Percentiles rank a stretch among this genome's conserved stretches.
phyloP scores from a whole-genome alignment of 805 yeast genomes.

The Nakazawaea ernobii region DNA sequence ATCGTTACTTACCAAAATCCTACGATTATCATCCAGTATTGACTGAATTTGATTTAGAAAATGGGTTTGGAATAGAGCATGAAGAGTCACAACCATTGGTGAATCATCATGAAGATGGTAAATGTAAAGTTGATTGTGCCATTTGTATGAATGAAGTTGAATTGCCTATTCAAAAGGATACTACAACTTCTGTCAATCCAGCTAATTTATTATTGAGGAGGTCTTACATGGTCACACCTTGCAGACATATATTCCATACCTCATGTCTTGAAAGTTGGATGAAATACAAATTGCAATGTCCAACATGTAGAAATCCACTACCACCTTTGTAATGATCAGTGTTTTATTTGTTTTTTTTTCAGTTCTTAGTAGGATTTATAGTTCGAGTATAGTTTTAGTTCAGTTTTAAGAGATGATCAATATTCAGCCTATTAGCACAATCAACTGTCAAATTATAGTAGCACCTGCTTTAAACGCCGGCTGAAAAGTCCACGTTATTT shows the following conservation, averaged over 20 bases:
- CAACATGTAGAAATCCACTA: slow-evolving; percentile 79
- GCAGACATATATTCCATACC: slow-evolving; percentile 84
- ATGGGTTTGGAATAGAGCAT: slow-evolving; percentile 52
- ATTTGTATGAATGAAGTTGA: slow-evolving; percentile 84
- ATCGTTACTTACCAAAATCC: slow-evolving; percentile 67
- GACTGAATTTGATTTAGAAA: slow-evolving; percentile 53
- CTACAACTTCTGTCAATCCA: slow-evolving; percentile 13
- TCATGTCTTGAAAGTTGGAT: slow-evolving; percentile 91
- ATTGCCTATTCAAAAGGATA: slow-evolving; percentile 36
- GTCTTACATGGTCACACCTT: slow-evolving; percentile 81
- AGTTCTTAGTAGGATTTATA: too few relatives aligned
- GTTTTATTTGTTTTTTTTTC: too few relatives aligned
- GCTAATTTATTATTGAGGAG: slow-evolving; percentile 27
- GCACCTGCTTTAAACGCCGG: too few relatives aligned
- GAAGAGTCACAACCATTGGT: slow-evolving; percentile 21
- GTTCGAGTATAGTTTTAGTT: too few relatives aligned
- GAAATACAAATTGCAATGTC: slow-evolving; percentile 89
- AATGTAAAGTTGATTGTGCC: slow-evolving; percentile 68
- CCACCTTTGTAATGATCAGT: slow-evolving; percentile 61
- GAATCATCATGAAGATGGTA: slow-evolving; percentile 28
- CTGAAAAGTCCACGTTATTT: too few relatives aligned
- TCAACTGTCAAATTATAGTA: too few relatives aligned
- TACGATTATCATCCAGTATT: slow-evolving; percentile 78
- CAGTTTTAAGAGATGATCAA: too few relatives aligned
- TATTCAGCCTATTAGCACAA: too few relatives aligned